Conservation (phyloP, 2,329 filamentous ascomycete species). For the Blastomyces parvus region DNA sequence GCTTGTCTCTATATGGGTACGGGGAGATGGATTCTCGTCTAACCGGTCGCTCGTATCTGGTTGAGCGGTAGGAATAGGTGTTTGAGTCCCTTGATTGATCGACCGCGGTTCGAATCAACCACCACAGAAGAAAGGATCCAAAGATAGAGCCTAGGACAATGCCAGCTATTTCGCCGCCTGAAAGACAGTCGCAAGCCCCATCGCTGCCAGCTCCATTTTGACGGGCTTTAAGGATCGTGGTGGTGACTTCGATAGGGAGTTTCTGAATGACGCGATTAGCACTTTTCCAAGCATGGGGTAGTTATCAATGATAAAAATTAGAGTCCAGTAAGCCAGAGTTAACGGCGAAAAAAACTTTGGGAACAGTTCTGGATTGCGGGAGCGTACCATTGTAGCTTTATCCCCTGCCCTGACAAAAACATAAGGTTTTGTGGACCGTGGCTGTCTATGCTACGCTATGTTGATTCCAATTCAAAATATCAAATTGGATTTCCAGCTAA, state of each 20-base stretch:
- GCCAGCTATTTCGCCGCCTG: constrained; percentile 31
- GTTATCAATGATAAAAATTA: neutral
- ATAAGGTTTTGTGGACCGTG: neutral
- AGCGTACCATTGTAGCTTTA: neutral
- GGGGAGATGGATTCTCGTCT: constrained; percentile 23
- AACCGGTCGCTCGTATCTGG: constrained; percentile 16
- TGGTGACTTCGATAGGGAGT: constrained; percentile 10
- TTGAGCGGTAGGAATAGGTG: constrained; percentile 17
- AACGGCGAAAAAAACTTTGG: neutral
- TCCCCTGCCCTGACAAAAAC: neutral
- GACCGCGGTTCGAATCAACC: constrained; percentile 27
- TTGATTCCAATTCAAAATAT: neutral
- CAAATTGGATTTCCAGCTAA: neutral
- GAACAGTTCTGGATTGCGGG: neutral
- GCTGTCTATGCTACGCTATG: neutral
- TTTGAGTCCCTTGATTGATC: constrained; percentile 20
- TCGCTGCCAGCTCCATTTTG: constrained; percentile 11
- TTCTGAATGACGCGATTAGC: constrained; percentile 8
- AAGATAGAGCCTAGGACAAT: constrained; percentile 34
- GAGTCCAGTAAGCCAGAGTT: neutral
- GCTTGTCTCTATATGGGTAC: constrained; percentile 21
- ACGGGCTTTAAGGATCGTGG: constrained; percentile 17
- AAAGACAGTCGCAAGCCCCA: constrained; percentile 23
- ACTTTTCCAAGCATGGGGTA: neutral
- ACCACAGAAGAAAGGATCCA: constrained; percentile 29